Evolutionary conservation across 139 green algal species (phyloP).

Genomic region (Tetraselmis chui): DNA sequence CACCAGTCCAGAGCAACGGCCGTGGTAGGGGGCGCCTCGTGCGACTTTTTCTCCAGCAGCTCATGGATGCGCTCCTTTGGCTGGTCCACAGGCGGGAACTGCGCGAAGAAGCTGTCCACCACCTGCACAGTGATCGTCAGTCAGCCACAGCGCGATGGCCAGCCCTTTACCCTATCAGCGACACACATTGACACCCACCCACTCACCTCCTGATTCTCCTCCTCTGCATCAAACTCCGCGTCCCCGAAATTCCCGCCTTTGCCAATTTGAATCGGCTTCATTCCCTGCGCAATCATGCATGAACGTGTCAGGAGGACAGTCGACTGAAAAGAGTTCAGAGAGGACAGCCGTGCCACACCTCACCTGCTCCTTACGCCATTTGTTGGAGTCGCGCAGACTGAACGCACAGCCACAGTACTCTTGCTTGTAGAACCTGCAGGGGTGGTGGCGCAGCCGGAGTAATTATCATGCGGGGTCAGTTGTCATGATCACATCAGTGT

Average conservation of each 20-base stretch:
- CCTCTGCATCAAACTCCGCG: constrained; percentile 1
- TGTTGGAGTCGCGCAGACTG: constrained; percentile 15
- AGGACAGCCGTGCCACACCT: too few species aligned
- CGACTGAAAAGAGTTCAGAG: too few species aligned
- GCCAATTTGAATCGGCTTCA: constrained; percentile 1
- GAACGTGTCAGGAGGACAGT: too few species aligned
- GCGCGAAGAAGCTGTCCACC: background rate
- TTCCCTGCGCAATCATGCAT: background rate
- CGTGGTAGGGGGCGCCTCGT: too few species aligned
- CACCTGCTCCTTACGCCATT: background rate
- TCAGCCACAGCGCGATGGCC: background rate
- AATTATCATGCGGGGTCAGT: too few species aligned
- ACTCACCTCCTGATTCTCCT: constrained; percentile 7
- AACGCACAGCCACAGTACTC: constrained; percentile 14
- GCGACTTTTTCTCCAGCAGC: background rate
- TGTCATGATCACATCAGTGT: too few species aligned
- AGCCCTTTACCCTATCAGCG: background rate
- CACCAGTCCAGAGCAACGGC: background rate
- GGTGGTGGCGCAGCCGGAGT: too few species aligned
- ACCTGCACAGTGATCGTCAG: too few species aligned
- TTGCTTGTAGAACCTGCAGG: constrained; percentile 14
- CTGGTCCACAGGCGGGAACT: background rate
- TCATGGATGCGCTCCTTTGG: background rate
- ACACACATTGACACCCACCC: too few species aligned
- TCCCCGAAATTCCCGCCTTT: background rate